These are phyloP conservation scores for Xanthoparmelia taractica DNA, from an alignment of 495 filamentous ascomycete species.

Conservation along the genomic window DNA sequence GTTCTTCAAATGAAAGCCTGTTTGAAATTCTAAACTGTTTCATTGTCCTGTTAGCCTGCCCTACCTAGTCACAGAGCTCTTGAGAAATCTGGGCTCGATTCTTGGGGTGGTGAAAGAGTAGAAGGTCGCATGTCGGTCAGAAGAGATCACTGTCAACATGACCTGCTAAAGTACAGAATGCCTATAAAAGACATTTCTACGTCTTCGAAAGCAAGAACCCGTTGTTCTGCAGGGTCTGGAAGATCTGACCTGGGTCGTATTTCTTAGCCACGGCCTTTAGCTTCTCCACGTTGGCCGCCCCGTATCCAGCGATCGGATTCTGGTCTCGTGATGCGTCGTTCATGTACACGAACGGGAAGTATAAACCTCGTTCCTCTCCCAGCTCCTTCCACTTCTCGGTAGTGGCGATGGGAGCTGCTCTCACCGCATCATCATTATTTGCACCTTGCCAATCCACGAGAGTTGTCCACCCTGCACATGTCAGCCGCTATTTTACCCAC, in stretches of 20 bases:
- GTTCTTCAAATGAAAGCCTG: too few relatives aligned
- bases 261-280: slow-evolving; percentile 12
- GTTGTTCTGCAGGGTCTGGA: slow-evolving; percentile 15
- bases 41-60: too few relatives aligned
- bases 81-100: too few relatives aligned
- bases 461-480: slow-evolving; percentile 7
- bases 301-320: slow-evolving; percentile 23
- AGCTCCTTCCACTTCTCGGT: slow-evolving; percentile 18
- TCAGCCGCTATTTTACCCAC: too few relatives aligned
- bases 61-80: too few relatives aligned
- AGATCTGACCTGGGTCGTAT: slow-evolving; percentile 16
- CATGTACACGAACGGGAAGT: slow-evolving; percentile 18
- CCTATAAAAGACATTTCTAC: too few relatives aligned
- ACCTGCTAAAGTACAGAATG: too few relatives aligned
- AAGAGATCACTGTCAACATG: too few relatives aligned
- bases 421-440: too few relatives aligned
- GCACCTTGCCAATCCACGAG: slow-evolving; percentile 21
- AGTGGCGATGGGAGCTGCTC: slow-evolving; percentile 8
- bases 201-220: slow-evolving; percentile 8
- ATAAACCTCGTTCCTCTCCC: slow-evolving; percentile 3
- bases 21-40: too few relatives aligned
- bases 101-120: too few relatives aligned
- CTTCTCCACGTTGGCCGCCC: slow-evolving; percentile 15
- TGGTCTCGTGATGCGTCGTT: slow-evolving; percentile 25
- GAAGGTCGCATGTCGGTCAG: too few relatives aligned